These are phyloP conservation scores for Candida golubevii DNA, from an alignment of 805 yeast genomes.

Conservation along the genomic window DNA sequence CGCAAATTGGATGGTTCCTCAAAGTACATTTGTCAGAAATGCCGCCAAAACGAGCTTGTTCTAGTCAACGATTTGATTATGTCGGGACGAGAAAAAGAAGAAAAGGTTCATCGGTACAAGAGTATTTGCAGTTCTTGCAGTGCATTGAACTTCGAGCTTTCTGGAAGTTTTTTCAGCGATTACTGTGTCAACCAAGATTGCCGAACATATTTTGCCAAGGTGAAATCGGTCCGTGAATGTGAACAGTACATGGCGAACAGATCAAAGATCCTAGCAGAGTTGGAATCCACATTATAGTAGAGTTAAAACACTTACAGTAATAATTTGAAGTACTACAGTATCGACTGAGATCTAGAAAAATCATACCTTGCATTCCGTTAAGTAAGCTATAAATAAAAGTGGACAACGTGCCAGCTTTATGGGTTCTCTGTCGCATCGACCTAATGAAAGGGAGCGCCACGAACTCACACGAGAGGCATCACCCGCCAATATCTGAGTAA, in stretches of 20 bases:
- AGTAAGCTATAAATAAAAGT: no score
- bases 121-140: slow-evolving; percentile 22
- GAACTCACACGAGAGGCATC: neutral
- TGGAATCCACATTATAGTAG: neutral
- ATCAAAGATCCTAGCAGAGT: slow-evolving; percentile 1
- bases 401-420: no score
- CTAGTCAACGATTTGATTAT: slow-evolving; percentile 30
- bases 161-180: slow-evolving; percentile 11
- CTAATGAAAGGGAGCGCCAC: slow-evolving; percentile 12
- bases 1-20: slow-evolving; percentile 6
- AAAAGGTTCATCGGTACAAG: slow-evolving; percentile 8
- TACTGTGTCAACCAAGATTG: slow-evolving; percentile 64
- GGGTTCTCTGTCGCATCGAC: slow-evolving; percentile 13
- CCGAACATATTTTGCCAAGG: slow-evolving; percentile 52
- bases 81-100: slow-evolving; percentile 15
- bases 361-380: no score
- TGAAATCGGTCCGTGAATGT: slow-evolving; percentile 29
- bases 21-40: slow-evolving; percentile 18
- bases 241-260: slow-evolving; percentile 9
- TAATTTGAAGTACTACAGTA: no score
- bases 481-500: neutral
- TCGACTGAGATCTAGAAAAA: no score
- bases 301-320: no score
- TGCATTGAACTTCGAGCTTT: slow-evolving; percentile 12
- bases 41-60: slow-evolving; percentile 28